Conservation (phyloP, 1,284 basidiomycete species). For the Ganoderma leucocontextum region DNA sequence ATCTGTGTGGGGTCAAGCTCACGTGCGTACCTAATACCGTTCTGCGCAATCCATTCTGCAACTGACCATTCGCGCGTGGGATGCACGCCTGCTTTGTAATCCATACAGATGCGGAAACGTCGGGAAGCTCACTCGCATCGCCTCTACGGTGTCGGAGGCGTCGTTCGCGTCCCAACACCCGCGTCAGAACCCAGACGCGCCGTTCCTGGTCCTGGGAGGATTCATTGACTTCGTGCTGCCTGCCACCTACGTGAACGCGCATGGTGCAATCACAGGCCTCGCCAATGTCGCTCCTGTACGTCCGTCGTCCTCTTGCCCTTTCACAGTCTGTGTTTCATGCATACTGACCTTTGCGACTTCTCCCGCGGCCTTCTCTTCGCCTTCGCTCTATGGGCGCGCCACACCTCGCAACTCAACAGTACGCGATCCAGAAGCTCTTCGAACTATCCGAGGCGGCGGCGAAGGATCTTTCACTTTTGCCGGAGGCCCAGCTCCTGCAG, state of each 20-base stretch:
- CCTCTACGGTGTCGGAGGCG: slow-evolving; percentile 67
- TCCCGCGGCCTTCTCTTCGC: not conserved
- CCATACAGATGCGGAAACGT: slow-evolving; percentile 82
- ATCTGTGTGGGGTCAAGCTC: slow-evolving; percentile 86
- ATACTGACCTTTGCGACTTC: not conserved
- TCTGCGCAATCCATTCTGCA: not conserved
- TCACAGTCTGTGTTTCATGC: not conserved
- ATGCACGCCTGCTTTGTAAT: not conserved
- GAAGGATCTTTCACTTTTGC: slow-evolving; percentile 62
- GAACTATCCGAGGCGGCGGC: slow-evolving; percentile 63
- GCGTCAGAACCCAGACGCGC: slow-evolving; percentile 66
- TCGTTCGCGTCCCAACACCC: slow-evolving; percentile 67
- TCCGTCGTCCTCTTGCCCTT: slow-evolving; percentile 14
- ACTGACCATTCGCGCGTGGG: not conserved
- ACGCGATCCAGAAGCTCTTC: slow-evolving; percentile 71
- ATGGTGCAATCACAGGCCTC: slow-evolving; percentile 67
- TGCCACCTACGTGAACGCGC: slow-evolving; percentile 53
- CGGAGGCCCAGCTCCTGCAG: slow-evolving; percentile 80
- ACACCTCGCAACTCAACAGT: slow-evolving; percentile 45
- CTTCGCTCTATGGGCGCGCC: slow-evolving; percentile 3
- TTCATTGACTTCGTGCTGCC: slow-evolving; percentile 65
- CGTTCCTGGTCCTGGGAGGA: slow-evolving; percentile 71
- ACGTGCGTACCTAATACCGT: slow-evolving; percentile 61
- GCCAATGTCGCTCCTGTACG: slow-evolving; percentile 59
- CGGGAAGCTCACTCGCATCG: slow-evolving; percentile 88